Percentiles rank a stretch among this genome's conserved stretches.
These are phyloP conservation scores for Neurospora tetraspora DNA, from an alignment of 495 filamentous ascomycete species.

Conservation along the genomic window DNA sequence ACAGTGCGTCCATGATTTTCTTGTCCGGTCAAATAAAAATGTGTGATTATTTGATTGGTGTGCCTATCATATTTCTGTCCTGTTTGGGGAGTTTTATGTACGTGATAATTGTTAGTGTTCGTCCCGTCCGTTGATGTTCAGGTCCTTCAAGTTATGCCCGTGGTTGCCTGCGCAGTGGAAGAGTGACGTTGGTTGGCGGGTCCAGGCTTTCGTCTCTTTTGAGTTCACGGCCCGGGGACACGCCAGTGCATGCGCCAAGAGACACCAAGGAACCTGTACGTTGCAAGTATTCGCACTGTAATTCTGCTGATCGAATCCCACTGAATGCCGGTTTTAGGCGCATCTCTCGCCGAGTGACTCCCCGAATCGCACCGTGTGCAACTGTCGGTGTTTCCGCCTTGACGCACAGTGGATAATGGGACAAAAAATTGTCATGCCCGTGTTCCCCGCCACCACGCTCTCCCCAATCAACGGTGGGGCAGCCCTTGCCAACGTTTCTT, in stretches of 20 bases:
- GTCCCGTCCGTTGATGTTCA: background rate
- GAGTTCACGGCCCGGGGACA: background rate
- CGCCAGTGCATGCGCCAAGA: background rate
- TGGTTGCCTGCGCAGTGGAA: background rate
- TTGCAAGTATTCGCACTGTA: background rate
- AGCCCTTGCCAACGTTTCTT: conserved; percentile 4
- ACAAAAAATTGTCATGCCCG: background rate
- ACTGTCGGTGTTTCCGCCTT: too few species aligned
- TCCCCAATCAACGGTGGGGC: conserved; percentile 19
- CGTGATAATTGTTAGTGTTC: background rate
- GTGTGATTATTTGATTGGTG: background rate
- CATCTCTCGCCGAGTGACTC: background rate
- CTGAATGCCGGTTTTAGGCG: background rate
- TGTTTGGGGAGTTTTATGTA: background rate
- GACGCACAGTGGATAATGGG: background rate
- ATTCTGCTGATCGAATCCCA: background rate
- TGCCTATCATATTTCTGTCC: background rate
- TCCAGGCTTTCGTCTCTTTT: background rate
- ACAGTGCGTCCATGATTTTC: conserved; percentile 65
- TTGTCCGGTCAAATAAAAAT: conserved; percentile 3
- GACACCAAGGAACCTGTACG: background rate
- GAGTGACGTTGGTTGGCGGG: background rate
- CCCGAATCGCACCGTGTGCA: background rate
- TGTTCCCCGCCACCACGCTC: conserved; percentile 16
- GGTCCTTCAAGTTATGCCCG: background rate